Base-by-base conservation (phyloP, 2,329 filamentous ascomycete genomes). In the Colletotrichum tanaceti region DNA sequence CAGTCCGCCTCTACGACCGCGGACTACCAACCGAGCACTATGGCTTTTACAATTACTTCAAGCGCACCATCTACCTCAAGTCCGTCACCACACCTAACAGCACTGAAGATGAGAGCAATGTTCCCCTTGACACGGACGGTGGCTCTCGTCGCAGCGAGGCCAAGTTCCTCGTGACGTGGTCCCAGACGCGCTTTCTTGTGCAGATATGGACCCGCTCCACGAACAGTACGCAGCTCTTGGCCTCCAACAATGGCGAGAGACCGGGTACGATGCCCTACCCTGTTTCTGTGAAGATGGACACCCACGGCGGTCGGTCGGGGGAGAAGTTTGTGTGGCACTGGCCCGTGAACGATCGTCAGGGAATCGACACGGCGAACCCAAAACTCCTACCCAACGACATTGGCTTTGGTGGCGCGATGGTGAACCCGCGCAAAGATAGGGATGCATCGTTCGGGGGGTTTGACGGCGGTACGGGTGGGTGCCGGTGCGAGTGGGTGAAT, bases 21-120 rank as follows among this genome's bases (percentile, higher is more conserved):
- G 94, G 92, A 20, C 83, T 92, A 35, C 82, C 86, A 2, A 91
- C 90, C 0, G 95, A 98, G 78, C 93, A 97, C 79, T 98, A 97
- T 78, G 93, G 93, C 2, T 98, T 98, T 81, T 98, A 97, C 81
- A 92, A 88, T 0, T 97, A 97, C 83, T 98, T 92, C 79, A 90
- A 94, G 79, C 93, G 94, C 72, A 91, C 91, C 10, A 93, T 97
- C 71, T 97, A 95, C 82, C 84, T 97, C 70, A 89, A 90, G 73
- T 89, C 88, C 18, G 80, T 85, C 13, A 79, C 79, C 0, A 77
- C 81, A 1, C 76, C 87, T 66, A 85, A 86, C 71, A 75, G 75
- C n/a, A 82, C 82, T 41, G 70, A 75, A 18, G 75, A 76, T 16
- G 76, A 80, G n/a, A 76, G 76, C 9, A 76, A 80, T 57, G 77